Percentiles rank a stretch among this genome's conserved stretches.
Conservation (phyloP, 192 early-diverging fungal genomes). For the Backusella mclennaniae region DNA sequence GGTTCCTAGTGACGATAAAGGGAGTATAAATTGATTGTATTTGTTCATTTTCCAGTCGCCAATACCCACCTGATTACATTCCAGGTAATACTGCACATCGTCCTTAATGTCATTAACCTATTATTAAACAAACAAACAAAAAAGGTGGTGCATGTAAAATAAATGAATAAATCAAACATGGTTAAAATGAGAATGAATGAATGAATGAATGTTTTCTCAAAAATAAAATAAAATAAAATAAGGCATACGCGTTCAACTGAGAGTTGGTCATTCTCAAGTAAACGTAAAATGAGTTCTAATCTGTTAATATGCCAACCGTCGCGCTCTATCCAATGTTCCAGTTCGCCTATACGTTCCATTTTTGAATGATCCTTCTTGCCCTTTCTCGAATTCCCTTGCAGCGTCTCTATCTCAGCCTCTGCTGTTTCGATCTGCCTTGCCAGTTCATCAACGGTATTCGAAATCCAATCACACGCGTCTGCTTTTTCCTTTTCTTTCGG, state of each 20-base stretch:
- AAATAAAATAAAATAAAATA: not conserved
- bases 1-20: constrained; percentile 50
- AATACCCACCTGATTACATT: constrained; percentile 67
- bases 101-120: constrained; percentile 83
- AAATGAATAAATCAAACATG: not conserved
- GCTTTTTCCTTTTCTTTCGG: constrained; percentile 92
- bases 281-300: constrained; percentile 89
- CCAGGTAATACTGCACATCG: constrained; percentile 91
- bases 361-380: constrained; percentile 81
- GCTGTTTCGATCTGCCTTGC: constrained; percentile 89
- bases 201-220: not conserved
- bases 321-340: constrained; percentile 80
- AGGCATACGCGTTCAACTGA: constrained; percentile 75
- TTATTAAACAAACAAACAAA: not conserved
- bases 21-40: too few species aligned
- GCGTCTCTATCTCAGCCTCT: constrained; percentile 86
- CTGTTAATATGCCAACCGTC: constrained; percentile 90
- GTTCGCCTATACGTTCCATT: constrained; percentile 62
- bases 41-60: not conserved
- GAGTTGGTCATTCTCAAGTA: constrained; percentile 91
- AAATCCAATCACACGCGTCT: constrained; percentile 83
- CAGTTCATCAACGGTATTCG: constrained; percentile 79
- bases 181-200: not conserved
- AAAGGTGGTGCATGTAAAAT: not conserved
- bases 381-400: constrained; percentile 63